A percentile compares a stretch with the other conserved stretches of the same genome.
These are phyloP conservation scores for Xerocomus tenax DNA, from an alignment of 1,284 basidiomycete species.

Conservation along the genomic window DNA sequence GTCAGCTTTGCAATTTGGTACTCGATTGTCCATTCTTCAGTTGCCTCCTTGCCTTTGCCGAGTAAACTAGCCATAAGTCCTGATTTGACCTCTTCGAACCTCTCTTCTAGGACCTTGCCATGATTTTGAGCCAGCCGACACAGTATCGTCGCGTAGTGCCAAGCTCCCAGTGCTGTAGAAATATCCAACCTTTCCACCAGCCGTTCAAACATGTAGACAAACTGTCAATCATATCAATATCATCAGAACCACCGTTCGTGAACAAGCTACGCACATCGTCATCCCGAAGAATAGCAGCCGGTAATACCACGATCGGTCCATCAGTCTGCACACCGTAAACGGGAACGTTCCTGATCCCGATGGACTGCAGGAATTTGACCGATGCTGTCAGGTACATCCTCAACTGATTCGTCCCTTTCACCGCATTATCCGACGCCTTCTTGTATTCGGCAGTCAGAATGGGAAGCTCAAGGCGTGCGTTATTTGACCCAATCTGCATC, in stretches of 20 bases:
- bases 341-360: slow-evolving; percentile 3
- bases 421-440: not conserved
- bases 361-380: slow-evolving; percentile 8
- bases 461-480: slow-evolving; percentile 4
- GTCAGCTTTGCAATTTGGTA: slow-evolving; percentile 1
- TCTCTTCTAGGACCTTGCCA: not conserved
- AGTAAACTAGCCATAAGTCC: not conserved
- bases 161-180: slow-evolving; percentile 3
- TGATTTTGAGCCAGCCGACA: slow-evolving; percentile 9
- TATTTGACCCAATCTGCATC: not conserved
- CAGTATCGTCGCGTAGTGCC: slow-evolving; percentile 10
- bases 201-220: slow-evolving; percentile 9
- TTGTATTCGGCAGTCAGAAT: slow-evolving; percentile 10
- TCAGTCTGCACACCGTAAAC: slow-evolving; percentile 11
- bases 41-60: not conserved
- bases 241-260: not conserved
- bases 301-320: slow-evolving; percentile 2
- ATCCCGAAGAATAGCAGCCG: slow-evolving; percentile 5
- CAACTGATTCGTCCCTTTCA: slow-evolving; percentile 8
- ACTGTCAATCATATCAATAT: not conserved
- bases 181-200: slow-evolving; percentile 7
- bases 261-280: slow-evolving; percentile 2
- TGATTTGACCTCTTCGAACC: slow-evolving; percentile 3
- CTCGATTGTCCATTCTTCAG: slow-evolving; percentile 1
- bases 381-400: slow-evolving; percentile 12